Conservation (phyloP, 306 rosid species). For the Trifolium repens region DNA sequence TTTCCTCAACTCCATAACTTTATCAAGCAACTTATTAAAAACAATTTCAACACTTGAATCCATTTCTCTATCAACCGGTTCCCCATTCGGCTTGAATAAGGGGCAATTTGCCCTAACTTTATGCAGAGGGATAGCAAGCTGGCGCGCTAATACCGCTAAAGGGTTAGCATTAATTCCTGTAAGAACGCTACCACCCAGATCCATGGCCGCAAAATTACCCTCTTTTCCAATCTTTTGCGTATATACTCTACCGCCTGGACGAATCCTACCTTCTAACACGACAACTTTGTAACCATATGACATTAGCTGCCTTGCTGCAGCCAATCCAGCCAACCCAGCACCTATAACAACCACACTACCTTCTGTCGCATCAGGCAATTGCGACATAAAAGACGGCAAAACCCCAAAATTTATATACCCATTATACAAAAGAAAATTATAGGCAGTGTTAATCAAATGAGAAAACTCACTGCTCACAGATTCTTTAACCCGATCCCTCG, state of each 20-base stretch:
- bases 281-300: conserved; percentile 83
- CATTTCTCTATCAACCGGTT: conserved; percentile 59
- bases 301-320: conserved; percentile 92
- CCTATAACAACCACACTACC: conserved; percentile 80
- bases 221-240: conserved; percentile 79
- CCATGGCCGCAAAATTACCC: conserved; percentile 70
- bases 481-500: conserved; percentile 74
- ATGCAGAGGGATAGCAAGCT: conserved; percentile 90
- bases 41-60: conserved; percentile 71
- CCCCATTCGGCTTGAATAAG: conserved; percentile 81
- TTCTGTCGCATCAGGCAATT: conserved; percentile 67
- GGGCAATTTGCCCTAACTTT: conserved; percentile 93
- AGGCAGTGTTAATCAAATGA: conserved; percentile 79
- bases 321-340: conserved; percentile 92
- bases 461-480: conserved; percentile 79
- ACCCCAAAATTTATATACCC: conserved; percentile 95
- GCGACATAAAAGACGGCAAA: conserved; percentile 62
- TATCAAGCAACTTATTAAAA: conserved; percentile 88
- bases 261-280: conserved; percentile 84
- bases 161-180: conserved; percentile 98
- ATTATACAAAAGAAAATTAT: conserved; percentile 73
- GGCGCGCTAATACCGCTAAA: conserved; percentile 91
- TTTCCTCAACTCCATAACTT: conserved; percentile 84
- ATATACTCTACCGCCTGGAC: conserved; percentile 95
- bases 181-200: conserved; percentile 91